Conservation (phyloP, 768 basidiomycete genomes). For the Coprinopsis cinerea region DNA sequence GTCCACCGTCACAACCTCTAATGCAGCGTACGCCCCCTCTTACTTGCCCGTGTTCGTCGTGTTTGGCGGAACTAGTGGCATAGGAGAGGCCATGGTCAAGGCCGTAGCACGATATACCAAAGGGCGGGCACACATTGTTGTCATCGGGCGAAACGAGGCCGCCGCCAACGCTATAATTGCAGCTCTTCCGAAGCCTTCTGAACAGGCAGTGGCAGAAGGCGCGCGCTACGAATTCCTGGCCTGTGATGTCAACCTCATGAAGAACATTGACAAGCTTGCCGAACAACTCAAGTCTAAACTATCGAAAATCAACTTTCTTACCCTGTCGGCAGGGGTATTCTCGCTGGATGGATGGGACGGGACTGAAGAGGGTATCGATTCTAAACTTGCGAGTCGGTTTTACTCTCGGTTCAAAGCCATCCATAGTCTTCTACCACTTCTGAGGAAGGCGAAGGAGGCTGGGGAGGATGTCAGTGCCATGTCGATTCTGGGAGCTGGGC, state of each 20-base stretch:
- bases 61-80: slow-evolving; percentile 42
- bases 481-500: slow-evolving; percentile 33
- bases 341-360: slow-evolving; percentile 23
- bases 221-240: slow-evolving; percentile 40
- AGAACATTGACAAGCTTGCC: slow-evolving; percentile 36
- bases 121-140: slow-evolving; percentile 46
- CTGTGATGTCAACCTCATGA: slow-evolving; percentile 49
- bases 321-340: slow-evolving; percentile 39
- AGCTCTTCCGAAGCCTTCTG: slow-evolving; percentile 23
- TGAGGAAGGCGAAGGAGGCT: slow-evolving; percentile 36
- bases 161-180: slow-evolving; percentile 44
- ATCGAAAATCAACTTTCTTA: slow-evolving; percentile 48
- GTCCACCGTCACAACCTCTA: slow-evolving; percentile 23
- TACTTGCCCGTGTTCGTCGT: slow-evolving; percentile 31
- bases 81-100: slow-evolving; percentile 42
- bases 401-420: slow-evolving; percentile 18
- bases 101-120: slow-evolving; percentile 40
- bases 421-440: slow-evolving; percentile 36
- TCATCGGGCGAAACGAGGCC: slow-evolving; percentile 45
- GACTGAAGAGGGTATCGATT: slow-evolving; percentile 24
- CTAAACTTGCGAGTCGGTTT: slow-evolving; percentile 23
- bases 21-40: slow-evolving; percentile 23
- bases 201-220: slow-evolving; percentile 5
- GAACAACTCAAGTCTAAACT: slow-evolving; percentile 24
- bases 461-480: slow-evolving; percentile 47